phyloP scores from a whole-genome alignment of 257 asterid species.

The Salvia miltiorrhiza region DNA sequence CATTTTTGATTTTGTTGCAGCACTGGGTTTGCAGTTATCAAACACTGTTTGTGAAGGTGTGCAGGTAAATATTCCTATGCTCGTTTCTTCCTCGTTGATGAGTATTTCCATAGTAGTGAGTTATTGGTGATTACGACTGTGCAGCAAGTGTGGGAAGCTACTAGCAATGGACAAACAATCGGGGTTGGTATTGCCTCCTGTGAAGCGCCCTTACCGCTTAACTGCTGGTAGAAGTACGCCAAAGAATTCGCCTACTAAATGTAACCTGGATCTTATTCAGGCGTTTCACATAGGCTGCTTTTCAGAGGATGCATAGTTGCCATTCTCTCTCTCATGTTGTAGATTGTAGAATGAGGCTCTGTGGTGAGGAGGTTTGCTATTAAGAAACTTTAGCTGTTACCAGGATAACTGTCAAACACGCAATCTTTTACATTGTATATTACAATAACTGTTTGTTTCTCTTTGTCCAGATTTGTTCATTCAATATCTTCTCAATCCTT shows the following conservation, averaged over 20 bases:
- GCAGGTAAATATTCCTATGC: constrained; percentile 49
- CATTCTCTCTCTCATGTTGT: neutral
- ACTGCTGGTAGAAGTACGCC: constrained; percentile 29
- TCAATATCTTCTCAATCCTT: neutral
- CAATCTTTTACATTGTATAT: no score
- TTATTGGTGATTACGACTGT: neutral
- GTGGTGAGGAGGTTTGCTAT: no score
- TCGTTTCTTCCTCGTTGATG: neutral
- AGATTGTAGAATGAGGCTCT: constrained; percentile 4
- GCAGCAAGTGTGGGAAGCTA: constrained; percentile 83
- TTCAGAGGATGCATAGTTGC: constrained; percentile 43
- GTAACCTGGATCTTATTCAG: constrained; percentile 31
- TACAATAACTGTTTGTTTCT: no score
- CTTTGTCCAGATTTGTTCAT: no score
- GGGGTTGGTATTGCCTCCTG: constrained; percentile 72
- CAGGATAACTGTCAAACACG: no score
- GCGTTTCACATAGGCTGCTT: constrained; percentile 77
- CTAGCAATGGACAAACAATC: constrained; percentile 79
- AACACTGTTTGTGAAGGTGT: constrained; percentile 60
- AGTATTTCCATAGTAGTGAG: neutral
- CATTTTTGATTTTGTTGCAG: constrained; percentile 33
- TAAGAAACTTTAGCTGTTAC: no score
- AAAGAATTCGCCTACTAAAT: constrained; percentile 28
- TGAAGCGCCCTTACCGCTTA: constrained; percentile 60
- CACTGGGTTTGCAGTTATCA: constrained; percentile 87